Conservation (phyloP, 169 alveolate genomes). For the Plasmodium adleri region DNA sequence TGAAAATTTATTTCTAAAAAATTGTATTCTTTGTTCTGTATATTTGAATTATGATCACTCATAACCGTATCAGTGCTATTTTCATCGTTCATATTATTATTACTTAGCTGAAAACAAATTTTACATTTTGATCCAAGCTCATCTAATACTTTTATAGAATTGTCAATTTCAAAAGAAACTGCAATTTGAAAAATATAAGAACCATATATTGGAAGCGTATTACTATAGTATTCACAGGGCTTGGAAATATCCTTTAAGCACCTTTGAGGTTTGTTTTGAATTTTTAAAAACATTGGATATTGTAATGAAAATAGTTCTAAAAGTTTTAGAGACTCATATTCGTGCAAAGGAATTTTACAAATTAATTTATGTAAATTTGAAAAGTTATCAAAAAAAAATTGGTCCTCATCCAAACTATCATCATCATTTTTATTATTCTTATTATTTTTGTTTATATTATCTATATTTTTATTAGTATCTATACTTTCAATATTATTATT, state of each 20-base stretch:
- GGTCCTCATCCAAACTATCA: background rate
- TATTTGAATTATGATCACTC: background rate
- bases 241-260: conserved; percentile 34
- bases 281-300: conserved; percentile 76
- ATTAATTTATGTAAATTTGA: conserved; percentile 42
- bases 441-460: background rate
- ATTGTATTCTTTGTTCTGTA: conserved; percentile 25
- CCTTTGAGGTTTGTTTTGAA: conserved; percentile 58
- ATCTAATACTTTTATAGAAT: conserved; percentile 77
- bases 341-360: conserved; percentile 71
- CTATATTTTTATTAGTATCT: background rate
- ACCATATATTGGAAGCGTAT: conserved; percentile 64
- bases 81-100: conserved; percentile 43
- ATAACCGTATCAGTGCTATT: background rate
- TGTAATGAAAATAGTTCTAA: conserved; percentile 73
- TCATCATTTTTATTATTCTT: conserved; percentile 10
- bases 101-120: conserved; percentile 65
- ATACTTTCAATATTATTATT: background rate
- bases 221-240: conserved; percentile 64
- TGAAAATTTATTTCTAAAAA: conserved; percentile 68
- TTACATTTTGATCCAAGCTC: conserved; percentile 72
- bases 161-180: conserved; percentile 75
- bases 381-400: background rate
- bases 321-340: conserved; percentile 67
- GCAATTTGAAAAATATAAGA: conserved; percentile 72